phyloP scores from a whole-genome alignment of 2,329 filamentous ascomycete genomes.

The Monosporascus sp. region DNA sequence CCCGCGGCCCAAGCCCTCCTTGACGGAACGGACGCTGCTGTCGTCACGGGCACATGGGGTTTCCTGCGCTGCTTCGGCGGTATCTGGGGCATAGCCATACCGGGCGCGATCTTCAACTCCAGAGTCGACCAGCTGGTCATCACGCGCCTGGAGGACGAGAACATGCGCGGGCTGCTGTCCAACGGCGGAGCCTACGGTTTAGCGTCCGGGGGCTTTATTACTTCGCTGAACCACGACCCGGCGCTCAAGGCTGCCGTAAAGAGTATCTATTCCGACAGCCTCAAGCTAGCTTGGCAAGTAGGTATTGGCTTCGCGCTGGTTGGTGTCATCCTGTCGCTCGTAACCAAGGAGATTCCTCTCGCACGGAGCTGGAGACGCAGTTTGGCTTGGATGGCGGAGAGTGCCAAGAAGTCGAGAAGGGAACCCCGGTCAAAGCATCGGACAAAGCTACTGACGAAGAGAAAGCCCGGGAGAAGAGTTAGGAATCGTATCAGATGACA shows the following conservation, averaged over 20 bases:
- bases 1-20: conserved; percentile 29
- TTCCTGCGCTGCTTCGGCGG: conserved; percentile 35
- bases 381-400: conserved; percentile 2
- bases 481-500: too few relatives aligned
- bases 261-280: not conserved
- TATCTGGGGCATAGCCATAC: conserved; percentile 33
- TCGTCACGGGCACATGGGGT: conserved; percentile 26
- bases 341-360: conserved; percentile 7
- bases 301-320: conserved; percentile 7
- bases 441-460: too few relatives aligned
- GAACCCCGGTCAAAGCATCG: too few relatives aligned
- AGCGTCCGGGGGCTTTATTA: too few relatives aligned
- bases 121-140: too few relatives aligned
- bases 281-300: conserved; percentile 10
- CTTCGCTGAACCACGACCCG: too few relatives aligned
- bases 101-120: conserved; percentile 25
- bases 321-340: conserved; percentile 7
- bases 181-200: too few relatives aligned
- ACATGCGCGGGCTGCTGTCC: too few relatives aligned
- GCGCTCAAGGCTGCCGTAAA: too few relatives aligned
- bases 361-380: conserved; percentile 10
- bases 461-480: too few relatives aligned
- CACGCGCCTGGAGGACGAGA: too few relatives aligned
- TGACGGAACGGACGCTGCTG: conserved; percentile 18
- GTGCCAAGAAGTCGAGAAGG: too few relatives aligned